A percentile compares a stretch with the other conserved stretches of the same genome.
phyloP scores from a whole-genome alignment of 306 rosid species.

The Begonia fuchsioides region DNA sequence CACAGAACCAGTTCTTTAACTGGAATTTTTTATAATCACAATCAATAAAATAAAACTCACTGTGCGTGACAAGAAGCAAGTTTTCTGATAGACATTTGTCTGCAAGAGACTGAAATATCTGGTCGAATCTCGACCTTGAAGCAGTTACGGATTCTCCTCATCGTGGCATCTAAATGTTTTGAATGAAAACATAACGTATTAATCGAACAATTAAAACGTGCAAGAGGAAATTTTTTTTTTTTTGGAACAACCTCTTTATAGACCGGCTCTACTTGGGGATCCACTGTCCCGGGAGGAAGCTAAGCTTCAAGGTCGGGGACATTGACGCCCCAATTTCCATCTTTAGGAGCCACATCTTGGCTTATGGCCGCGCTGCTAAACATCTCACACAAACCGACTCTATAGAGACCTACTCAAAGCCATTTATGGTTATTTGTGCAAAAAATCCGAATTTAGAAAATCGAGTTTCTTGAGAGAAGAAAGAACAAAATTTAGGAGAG shows the following conservation, averaged over 20 bases:
- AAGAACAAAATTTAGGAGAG: too few species aligned
- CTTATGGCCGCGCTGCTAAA: conserved; percentile 48
- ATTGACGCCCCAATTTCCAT: conserved; percentile 61
- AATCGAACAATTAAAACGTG: not conserved
- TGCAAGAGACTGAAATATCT: conserved; percentile 53
- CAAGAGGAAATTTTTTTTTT: too few species aligned
- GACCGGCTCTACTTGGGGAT: conserved; percentile 32
- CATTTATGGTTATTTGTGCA: too few species aligned
- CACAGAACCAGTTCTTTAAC: not conserved
- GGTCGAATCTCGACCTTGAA: conserved; percentile 43
- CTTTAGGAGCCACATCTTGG: conserved; percentile 35
- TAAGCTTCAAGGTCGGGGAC: conserved; percentile 52
- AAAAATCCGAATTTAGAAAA: too few species aligned
- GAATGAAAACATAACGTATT: not conserved
- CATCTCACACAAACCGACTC: conserved; percentile 89
- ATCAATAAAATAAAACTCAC: conserved; percentile 20
- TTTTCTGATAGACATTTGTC: conserved; percentile 54
- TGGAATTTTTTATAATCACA: not conserved
- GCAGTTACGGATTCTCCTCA: conserved; percentile 38
- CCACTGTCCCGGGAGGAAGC: conserved; percentile 64
- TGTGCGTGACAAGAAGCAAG: conserved; percentile 82
- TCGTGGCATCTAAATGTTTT: conserved; percentile 37
- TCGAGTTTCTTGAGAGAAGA: too few species aligned
- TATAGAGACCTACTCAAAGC: conserved; percentile 44
- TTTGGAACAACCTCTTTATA: conserved; percentile 46